Conservation (phyloP, 2,329 filamentous ascomycete species). For the Alternaria longipes region DNA sequence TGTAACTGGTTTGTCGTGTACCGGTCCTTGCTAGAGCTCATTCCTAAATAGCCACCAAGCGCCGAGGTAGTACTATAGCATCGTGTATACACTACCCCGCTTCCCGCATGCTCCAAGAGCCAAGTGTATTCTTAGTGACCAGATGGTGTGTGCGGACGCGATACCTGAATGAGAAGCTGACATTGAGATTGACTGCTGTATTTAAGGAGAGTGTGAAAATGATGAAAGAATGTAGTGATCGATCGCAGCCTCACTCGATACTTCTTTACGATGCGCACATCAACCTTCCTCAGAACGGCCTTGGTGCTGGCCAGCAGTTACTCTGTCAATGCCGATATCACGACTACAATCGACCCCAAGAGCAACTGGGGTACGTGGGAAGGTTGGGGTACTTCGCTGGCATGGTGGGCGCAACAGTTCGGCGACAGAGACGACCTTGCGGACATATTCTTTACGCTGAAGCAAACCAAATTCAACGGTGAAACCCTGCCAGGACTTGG, state of each 20-base stretch:
- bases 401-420: conserved; percentile 19
- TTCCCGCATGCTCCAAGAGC: conserved; percentile 2
- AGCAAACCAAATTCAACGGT: conserved; percentile 9
- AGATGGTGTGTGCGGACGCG: conserved; percentile 4
- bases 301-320: conserved; percentile 7
- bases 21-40: neutral
- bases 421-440: conserved; percentile 15
- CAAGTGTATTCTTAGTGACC: neutral
- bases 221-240: neutral
- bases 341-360: conserved; percentile 13
- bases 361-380: conserved; percentile 19
- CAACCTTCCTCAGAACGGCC: conserved; percentile 6
- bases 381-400: conserved; percentile 18
- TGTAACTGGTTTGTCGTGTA: neutral
- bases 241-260: neutral
- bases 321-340: conserved; percentile 10
- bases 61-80: conserved; percentile 1
- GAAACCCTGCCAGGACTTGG: conserved; percentile 13
- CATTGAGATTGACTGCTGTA: neutral
- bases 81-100: conserved; percentile 4
- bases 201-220: neutral
- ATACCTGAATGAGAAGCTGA: neutral
- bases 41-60: neutral
- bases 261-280: conserved; percentile 7
- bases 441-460: conserved; percentile 16